Base-by-base conservation (phyloP, 192 early-diverging fungal genomes). In the Helicostylum pulchrum region DNA sequence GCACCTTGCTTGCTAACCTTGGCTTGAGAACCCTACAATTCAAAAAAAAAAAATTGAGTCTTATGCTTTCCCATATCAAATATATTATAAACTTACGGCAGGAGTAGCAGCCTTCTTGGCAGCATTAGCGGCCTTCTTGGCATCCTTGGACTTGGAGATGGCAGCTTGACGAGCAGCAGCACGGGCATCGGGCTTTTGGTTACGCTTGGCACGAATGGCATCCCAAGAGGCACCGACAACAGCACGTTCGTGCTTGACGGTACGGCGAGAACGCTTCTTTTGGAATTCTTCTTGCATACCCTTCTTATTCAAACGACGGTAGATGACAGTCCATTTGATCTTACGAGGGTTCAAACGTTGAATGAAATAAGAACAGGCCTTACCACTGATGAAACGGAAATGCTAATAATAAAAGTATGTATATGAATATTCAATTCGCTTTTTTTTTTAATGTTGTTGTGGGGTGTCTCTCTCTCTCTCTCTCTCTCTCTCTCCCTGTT, bases 301-400 rank as follows among this genome's bases (percentile, higher is more conserved):
- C 93, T 99, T 99, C 87, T 94, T 93, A 88, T 97, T 91, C 76
- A 95, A 86, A 83, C 92, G 94, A 77, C 96, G 92, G 91, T 88
- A 97, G 66, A 95, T 88, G 50, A 87, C 84, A 50, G 96, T 97
- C 96, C 96, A 99, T 80, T 83, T 83, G 70, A 99, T 86, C 86
- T 96, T 95, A 70, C 95, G 92, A 30, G 94, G 93, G 90, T 99
- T 99, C 83, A 90, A 85, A 72, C 87, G 85, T 84, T 97, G 95
- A 68, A 93, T 80, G 90, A 96, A 99, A 77, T 94, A 86, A 53
- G 95, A 97, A 84, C 95, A 92, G 75, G 81, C 81, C 90, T 99
- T 99, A 55, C 92, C 92, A 86, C 90, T 93, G 77, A 97, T 78
- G 82, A 99, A 97, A 75, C 92, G 95, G 93, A 90, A 97, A 70